Evolutionary conservation across 2,329 filamentous ascomycete genomes (phyloP).

Genomic region (Bipolaris oryzae): DNA sequence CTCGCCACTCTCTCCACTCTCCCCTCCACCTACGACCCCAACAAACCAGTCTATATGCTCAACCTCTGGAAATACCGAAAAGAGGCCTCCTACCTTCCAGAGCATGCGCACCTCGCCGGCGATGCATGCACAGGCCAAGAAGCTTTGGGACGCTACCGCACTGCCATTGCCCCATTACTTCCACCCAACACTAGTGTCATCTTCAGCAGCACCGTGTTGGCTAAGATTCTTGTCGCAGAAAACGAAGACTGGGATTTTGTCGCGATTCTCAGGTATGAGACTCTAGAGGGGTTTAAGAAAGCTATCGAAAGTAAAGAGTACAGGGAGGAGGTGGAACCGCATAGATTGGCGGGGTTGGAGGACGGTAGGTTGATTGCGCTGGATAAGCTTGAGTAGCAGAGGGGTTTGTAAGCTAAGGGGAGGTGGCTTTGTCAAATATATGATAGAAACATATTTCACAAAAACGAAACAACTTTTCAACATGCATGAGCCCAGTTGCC

Average conservation of each 20-base stretch:
- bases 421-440: not conserved
- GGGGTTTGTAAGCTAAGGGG: not conserved
- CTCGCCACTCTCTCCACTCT: not conserved
- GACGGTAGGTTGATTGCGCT: not conserved
- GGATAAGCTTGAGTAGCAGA: not conserved
- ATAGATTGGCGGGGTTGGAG: not conserved
- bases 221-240: not conserved
- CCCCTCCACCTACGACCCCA: slow-evolving; percentile 8
- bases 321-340: not conserved
- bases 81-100: slow-evolving; percentile 7
- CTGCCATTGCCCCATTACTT: slow-evolving; percentile 12
- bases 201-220: slow-evolving; percentile 6
- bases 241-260: not conserved
- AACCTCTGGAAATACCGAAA: slow-evolving; percentile 19
- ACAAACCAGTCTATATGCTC: slow-evolving; percentile 27
- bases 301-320: not conserved
- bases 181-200: slow-evolving; percentile 5
- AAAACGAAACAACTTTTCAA: not conserved
- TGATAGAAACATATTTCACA: not conserved
- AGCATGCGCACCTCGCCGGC: slow-evolving; percentile 4
- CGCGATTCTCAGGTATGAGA: not conserved
- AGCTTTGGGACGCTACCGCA: slow-evolving; percentile 15
- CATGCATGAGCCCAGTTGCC: not conserved
- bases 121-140: slow-evolving; percentile 21
- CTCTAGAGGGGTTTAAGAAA: not conserved